Evolutionary conservation across 148 eudicot genomes (phyloP), one percentile per base, ranked within the genome.

Genomic region (Rhododendron mucronatum): DNA sequence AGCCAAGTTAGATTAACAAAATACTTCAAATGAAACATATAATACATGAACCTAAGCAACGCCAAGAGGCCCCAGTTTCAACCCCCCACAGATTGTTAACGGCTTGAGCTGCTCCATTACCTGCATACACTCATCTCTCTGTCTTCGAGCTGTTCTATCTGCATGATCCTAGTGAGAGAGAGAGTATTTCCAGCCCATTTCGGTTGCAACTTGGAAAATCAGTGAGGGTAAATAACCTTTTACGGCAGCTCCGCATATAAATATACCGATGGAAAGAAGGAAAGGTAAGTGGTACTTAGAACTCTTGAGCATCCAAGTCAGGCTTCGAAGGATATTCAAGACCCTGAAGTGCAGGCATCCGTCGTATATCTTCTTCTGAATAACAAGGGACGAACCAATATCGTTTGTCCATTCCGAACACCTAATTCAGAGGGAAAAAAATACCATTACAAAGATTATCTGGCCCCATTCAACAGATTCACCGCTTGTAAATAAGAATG

Each of bases 261-360:
- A 33, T 71, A 80, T 86, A 79, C 45, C 15, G 88, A 33, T 63
- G 47, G 20, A 20, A 39, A 7, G 67, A 65, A 86, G 26, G 10
- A 78, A 77, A 78, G n/a, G 16, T 44, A 3, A 78, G 8, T 47
- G 82, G 69, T 47, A 75, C 51, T 83, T 82, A 91, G 39, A 92
- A 91, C 83, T 92, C 93, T 88, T 94, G 97, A 35, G 92, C 85
- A 35, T 93, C 99, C 14, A 90, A 86, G 37, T 95, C 96, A 5
- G 99, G 97, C 84, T 93, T 96, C 57, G 98, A 92, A 47, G 98
- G 99, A 81, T 95, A 95, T 71, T 96, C 95, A 51, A 96, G 91
- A 81, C 99, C 99, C 84, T 95, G 96, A 85, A 96, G 99, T 53
- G 94, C 97, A 21, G 99, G 98, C 90, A 94, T 96, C 86, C 92